Evolutionary conservation across 352 stramenopile genomes (phyloP).

Genomic region (Phytophthora sp.): DNA sequence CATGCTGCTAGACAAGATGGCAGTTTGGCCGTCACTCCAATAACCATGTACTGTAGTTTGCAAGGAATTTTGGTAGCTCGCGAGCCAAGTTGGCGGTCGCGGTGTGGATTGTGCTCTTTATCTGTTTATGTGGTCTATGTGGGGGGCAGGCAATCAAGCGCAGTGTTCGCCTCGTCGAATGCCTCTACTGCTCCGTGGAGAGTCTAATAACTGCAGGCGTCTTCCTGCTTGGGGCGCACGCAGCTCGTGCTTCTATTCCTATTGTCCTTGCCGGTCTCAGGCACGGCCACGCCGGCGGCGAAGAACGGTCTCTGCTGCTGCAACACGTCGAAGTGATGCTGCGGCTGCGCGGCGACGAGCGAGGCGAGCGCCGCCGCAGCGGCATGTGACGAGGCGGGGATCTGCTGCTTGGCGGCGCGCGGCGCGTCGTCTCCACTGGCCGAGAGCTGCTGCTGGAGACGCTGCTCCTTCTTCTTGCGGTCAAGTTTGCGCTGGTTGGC

Average conservation of each 20-base stretch:
- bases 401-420: conserved; percentile 8
- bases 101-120: conserved; percentile 24
- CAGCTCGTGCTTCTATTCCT: conserved; percentile 39
- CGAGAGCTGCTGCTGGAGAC: conserved; percentile 45
- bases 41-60: conserved; percentile 32
- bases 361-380: conserved; percentile 49
- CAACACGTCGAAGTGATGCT: conserved; percentile 40
- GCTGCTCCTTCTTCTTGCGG: conserved; percentile 83
- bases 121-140: conserved; percentile 30
- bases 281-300: conserved; percentile 24
- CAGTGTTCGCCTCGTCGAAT: not conserved
- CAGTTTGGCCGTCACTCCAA: conserved; percentile 8
- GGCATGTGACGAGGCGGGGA: conserved; percentile 40
- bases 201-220: conserved; percentile 50
- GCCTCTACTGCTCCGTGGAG: conserved; percentile 2
- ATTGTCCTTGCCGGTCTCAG: conserved; percentile 29
- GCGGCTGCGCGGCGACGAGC: conserved; percentile 39
- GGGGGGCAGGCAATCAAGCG: conserved; percentile 7
- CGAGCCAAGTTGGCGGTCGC: conserved; percentile 11
- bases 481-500: conserved; percentile 86
- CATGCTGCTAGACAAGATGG: conserved; percentile 19
- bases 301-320: conserved; percentile 30
- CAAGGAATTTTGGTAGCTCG: conserved; percentile 1
- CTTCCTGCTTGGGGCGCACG: conserved; percentile 42
- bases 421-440: conserved; percentile 7